Conservation (phyloP, 805 yeast genomes). For the Deakozyma indianensis region DNA sequence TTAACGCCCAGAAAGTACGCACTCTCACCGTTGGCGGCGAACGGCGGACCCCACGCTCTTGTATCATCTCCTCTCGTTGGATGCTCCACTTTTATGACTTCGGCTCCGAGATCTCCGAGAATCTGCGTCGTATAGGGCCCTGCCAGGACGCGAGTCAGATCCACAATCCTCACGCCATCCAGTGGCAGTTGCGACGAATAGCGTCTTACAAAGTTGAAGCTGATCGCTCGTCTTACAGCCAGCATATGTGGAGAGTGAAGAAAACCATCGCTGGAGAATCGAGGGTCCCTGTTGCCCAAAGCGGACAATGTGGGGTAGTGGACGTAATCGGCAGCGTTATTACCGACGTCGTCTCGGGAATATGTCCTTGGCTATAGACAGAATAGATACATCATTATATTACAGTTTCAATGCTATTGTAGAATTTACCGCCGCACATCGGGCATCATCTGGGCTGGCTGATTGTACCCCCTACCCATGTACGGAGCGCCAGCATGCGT, state of each 20-base stretch:
- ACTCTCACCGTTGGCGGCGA: slow-evolving; percentile 23
- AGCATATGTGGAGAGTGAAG: too few relatives aligned
- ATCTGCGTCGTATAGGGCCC: slow-evolving; percentile 29
- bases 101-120: slow-evolving; percentile 30
- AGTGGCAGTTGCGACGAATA: slow-evolving; percentile 16
- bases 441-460: background rate
- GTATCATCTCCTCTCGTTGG: slow-evolving; percentile 29
- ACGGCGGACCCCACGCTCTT: slow-evolving; percentile 31
- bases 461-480: background rate
- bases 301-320: too few relatives aligned
- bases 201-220: too few relatives aligned
- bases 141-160: slow-evolving; percentile 27
- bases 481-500: background rate
- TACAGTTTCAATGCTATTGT: too few relatives aligned
- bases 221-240: too few relatives aligned
- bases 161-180: slow-evolving; percentile 22
- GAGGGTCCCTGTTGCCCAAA: too few relatives aligned
- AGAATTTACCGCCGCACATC: background rate
- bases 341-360: too few relatives aligned
- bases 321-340: too few relatives aligned
- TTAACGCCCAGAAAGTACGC: slow-evolving; percentile 26
- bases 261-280: too few relatives aligned
- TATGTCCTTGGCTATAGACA: too few relatives aligned
- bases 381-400: too few relatives aligned
- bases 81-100: slow-evolving; percentile 27